These are phyloP conservation scores for Mortierella antarctica DNA, from an alignment of 192 early-diverging fungal genomes.

Conservation along the genomic window DNA sequence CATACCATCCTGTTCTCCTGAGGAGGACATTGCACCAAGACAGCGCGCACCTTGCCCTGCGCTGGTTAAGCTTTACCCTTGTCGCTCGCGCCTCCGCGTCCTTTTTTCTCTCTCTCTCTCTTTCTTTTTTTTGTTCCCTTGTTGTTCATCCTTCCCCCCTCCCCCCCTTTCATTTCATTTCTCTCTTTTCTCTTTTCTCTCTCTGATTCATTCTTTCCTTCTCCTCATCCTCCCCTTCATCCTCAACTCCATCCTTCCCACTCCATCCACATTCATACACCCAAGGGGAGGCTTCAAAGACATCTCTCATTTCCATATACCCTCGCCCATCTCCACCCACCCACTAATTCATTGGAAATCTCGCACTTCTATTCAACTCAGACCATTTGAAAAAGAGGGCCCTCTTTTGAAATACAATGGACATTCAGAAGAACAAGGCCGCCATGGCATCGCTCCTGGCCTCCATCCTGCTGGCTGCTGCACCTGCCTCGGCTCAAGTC, in stretches of 20 bases:
- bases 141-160: neutral
- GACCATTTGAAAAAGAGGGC: conserved; percentile 7
- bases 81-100: no score
- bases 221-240: neutral
- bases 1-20: no score
- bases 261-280: neutral
- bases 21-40: no score
- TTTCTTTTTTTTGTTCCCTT: neutral
- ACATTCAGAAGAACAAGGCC: conserved; percentile 50
- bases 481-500: conserved; percentile 35
- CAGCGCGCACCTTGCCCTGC: no score
- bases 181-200: neutral
- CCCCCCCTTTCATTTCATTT: neutral
- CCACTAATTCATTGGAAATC: neutral
- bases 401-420: conserved; percentile 21
- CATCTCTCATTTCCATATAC: conserved; percentile 7
- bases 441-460: conserved; percentile 47
- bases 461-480: conserved; percentile 38
- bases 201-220: neutral
- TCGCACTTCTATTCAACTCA: neutral
- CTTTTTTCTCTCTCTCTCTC: neutral
- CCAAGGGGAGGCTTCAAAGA: conserved; percentile 1
- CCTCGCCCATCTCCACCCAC: neutral
- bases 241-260: neutral
- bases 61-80: no score